phyloP scores from a whole-genome alignment of 768 basidiomycete genomes.

The Paxillus rubicundulus region DNA sequence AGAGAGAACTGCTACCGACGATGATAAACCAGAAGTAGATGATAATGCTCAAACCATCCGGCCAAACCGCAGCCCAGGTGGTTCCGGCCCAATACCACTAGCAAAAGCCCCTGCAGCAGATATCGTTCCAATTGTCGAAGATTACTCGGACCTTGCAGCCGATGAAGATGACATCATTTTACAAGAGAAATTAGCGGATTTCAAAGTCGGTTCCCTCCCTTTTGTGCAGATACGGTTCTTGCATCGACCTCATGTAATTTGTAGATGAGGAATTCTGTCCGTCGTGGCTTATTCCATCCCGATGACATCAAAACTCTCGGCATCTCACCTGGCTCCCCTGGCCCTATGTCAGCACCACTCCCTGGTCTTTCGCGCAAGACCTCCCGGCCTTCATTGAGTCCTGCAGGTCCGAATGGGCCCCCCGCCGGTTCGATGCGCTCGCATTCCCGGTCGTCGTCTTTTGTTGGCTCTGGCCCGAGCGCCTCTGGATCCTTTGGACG shows the following conservation, averaged over 20 bases:
- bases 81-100: slow-evolving; percentile 47
- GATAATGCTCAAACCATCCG: slow-evolving; percentile 82
- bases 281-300: slow-evolving; percentile 82
- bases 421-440: slow-evolving; percentile 32
- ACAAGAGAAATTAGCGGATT: slow-evolving; percentile 77
- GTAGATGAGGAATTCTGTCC: slow-evolving; percentile 67
- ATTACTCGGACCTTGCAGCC: slow-evolving; percentile 85
- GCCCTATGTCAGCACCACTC: slow-evolving; percentile 67
- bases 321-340: slow-evolving; percentile 45
- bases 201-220: slow-evolving; percentile 54
- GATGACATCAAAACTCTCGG: slow-evolving; percentile 85
- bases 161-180: slow-evolving; percentile 73
- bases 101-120: slow-evolving; percentile 60
- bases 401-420: slow-evolving; percentile 32
- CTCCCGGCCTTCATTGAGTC: slow-evolving; percentile 53
- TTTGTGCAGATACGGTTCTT: background rate
- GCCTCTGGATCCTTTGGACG: slow-evolving; percentile 59
- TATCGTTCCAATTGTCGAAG: slow-evolving; percentile 75
- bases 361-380: slow-evolving; percentile 51
- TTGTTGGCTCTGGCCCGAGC: slow-evolving; percentile 41
- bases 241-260: background rate
- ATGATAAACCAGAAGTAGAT: slow-evolving; percentile 54
- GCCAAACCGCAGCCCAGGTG: slow-evolving; percentile 67
- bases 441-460: slow-evolving; percentile 62
- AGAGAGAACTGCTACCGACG: slow-evolving; percentile 57